phyloP scores from a whole-genome alignment of 2,329 filamentous ascomycete genomes.

The Nemania abortiva region DNA sequence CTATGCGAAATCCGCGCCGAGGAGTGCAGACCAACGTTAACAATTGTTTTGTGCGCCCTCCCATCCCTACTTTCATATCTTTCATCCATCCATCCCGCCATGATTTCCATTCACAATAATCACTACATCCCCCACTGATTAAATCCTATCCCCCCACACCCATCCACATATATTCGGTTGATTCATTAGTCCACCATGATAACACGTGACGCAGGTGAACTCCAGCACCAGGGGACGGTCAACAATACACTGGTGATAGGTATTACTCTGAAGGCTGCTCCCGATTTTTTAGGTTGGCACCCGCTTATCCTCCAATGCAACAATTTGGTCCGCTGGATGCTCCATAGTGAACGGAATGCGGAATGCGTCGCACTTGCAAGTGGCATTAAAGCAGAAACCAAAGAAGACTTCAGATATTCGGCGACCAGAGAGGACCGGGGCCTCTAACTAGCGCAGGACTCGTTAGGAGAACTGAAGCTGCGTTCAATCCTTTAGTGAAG shows the following conservation, averaged over 20 bases:
- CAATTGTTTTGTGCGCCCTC: slow-evolving; percentile 22
- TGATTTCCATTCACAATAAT: slow-evolving; percentile 11
- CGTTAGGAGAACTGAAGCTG: background rate
- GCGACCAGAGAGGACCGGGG: background rate
- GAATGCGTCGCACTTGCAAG: background rate
- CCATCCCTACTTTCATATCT: background rate
- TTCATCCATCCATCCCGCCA: slow-evolving; percentile 24
- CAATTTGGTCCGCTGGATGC: background rate
- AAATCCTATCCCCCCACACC: slow-evolving; percentile 4
- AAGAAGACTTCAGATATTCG: background rate
- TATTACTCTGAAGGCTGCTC: background rate
- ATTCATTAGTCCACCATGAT: slow-evolving; percentile 4
- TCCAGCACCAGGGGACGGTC: background rate
- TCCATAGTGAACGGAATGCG: background rate
- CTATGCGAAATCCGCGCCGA: slow-evolving; percentile 12
- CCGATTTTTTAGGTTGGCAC: background rate
- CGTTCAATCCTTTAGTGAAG: background rate
- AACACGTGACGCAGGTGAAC: background rate
- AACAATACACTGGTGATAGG: slow-evolving; percentile 1
- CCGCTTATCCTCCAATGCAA: background rate
- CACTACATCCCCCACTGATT: background rate
- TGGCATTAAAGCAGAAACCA: slow-evolving; percentile 4
- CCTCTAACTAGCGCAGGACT: background rate
- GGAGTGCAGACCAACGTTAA: slow-evolving; percentile 15
- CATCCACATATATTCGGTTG: slow-evolving; percentile 8